These are phyloP conservation scores for Sporisorium exsertum DNA, from an alignment of 1,284 basidiomycete species.

Conservation along the genomic window DNA sequence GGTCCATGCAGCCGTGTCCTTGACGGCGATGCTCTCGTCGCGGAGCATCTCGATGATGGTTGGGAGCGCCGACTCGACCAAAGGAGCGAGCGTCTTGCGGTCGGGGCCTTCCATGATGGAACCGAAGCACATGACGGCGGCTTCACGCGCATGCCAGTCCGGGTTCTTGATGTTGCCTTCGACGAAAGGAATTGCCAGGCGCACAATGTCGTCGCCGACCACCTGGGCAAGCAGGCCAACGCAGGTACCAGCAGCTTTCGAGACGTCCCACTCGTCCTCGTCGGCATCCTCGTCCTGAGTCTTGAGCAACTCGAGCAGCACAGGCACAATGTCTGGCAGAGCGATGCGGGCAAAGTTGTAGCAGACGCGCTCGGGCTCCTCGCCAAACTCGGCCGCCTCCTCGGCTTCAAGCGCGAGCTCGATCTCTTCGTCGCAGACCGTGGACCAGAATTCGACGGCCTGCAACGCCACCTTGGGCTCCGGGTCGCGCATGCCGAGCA, in stretches of 20 bases:
- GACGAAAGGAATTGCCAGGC: constrained; percentile 95
- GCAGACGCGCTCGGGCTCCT: constrained; percentile 86
- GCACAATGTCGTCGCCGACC: constrained; percentile 90
- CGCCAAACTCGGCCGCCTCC: constrained; percentile 92
- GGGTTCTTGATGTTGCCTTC: constrained; percentile 89
- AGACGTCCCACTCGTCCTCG: constrained; percentile 98
- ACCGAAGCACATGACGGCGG: constrained; percentile 97
- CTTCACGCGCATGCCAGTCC: constrained; percentile 96
- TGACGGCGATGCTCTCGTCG: constrained; percentile 86
- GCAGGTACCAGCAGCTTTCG: constrained; percentile 97
- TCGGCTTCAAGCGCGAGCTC: constrained; percentile 91
- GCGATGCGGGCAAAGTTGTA: constrained; percentile 94
- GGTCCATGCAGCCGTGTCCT: constrained; percentile 98
- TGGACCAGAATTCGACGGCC: constrained; percentile 99
- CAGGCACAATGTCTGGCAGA: constrained; percentile 91
- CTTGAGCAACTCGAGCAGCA: constrained; percentile 87
- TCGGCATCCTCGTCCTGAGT: constrained; percentile 96
- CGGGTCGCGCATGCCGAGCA: constrained; percentile 95
- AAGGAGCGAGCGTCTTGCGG: constrained; percentile 83
- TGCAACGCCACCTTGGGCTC: constrained; percentile 94
- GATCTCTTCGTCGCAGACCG: constrained; percentile 97
- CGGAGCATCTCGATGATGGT: constrained; percentile 95
- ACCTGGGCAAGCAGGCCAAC: constrained; percentile 88
- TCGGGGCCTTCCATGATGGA: constrained; percentile 97
- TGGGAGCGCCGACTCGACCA: constrained; percentile 93